These are phyloP conservation scores for Kickxella alabastrina DNA, from an alignment of 192 early-diverging fungal genomes.

Conservation along the genomic window DNA sequence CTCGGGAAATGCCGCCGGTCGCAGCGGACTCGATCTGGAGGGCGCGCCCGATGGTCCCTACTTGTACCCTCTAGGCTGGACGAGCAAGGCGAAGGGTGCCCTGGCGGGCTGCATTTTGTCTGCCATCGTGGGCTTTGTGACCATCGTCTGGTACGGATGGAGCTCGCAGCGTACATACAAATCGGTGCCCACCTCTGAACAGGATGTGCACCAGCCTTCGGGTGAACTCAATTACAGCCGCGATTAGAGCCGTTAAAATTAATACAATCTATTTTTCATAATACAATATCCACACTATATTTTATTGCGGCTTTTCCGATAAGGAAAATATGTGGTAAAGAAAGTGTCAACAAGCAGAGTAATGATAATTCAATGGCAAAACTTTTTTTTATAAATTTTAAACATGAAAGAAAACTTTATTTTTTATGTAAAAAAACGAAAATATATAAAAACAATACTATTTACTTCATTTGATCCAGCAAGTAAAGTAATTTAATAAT, in stretches of 20 bases:
- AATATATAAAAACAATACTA: neutral
- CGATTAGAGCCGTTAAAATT: too few species aligned
- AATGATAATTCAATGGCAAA: neutral
- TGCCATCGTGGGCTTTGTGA: conserved; percentile 68
- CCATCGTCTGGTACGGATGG: conserved; percentile 73
- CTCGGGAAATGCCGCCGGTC: conserved; percentile 73
- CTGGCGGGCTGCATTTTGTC: conserved; percentile 67
- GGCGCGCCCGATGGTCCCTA: conserved; percentile 56
- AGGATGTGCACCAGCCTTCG: neutral
- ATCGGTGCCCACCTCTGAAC: conserved; percentile 5
- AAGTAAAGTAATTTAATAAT: conserved; percentile 1
- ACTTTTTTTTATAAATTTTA: neutral
- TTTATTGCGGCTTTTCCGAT: too few species aligned
- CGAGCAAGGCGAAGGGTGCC: conserved; percentile 64
- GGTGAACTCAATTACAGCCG: too few species aligned
- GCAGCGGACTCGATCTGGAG: conserved; percentile 59
- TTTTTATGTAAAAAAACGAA: neutral
- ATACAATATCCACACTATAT: neutral
- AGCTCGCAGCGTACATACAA: conserved; percentile 22
- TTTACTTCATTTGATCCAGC: neutral
- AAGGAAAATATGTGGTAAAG: too few species aligned
- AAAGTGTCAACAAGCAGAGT: too few species aligned
- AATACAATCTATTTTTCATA: neutral
- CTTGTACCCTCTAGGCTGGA: conserved; percentile 58
- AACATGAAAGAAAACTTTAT: too few species aligned